Base-by-base conservation (phyloP, 1,284 basidiomycete species). In the Trametes sp. region DNA sequence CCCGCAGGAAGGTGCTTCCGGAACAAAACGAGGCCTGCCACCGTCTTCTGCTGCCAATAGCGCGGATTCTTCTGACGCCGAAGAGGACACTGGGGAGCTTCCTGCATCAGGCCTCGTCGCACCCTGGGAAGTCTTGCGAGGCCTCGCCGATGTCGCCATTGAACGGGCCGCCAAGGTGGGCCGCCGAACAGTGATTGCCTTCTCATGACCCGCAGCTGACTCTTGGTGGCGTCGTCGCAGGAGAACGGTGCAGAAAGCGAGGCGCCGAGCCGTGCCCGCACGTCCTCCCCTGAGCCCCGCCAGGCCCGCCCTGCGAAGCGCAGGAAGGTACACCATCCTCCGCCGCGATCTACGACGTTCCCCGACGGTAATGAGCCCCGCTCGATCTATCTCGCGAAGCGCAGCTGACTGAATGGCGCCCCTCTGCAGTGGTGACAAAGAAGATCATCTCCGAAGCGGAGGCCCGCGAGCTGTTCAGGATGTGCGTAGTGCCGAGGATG, bases 71-170 rank as follows among this genome's bases (percentile, higher is more conserved):
- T 90, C 91, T 41, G 92, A 94, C 71, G 74, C 86, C 36, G 89
- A 92, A 57, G 89, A 91, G 41, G 87, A 89, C 52, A 87, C 86
- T 64, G 86, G 87, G 8, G 93, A 92, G 71, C 78, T 96, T 5
- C 92, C 93, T 4, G 90, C 91, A 44, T 87, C 87, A 16, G 91
- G 92, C 49, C 82, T 94, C 45, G 86, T 93, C 60, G 92, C 92
- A 7, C 92, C 92, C 49, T 92, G 90, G 87, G 90, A 93, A 76
- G 92, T 93, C 42, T 79, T 94, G 56, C 82, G 90, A 65, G 89
- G 90, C 53, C 76, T 94, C 60, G 92, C 92, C 31, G 90, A 93
- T 77, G 89, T 92, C 44, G 91, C 91, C 31, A 87, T 87, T 60
- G 86, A 92, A 73, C 82, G 88, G 59, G 90, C 90, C 65, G 87